A percentile compares a stretch with the other conserved stretches of the same genome.
Conservation (phyloP, 2,329 filamentous ascomycete species). For the Cladosporium sp. region DNA sequence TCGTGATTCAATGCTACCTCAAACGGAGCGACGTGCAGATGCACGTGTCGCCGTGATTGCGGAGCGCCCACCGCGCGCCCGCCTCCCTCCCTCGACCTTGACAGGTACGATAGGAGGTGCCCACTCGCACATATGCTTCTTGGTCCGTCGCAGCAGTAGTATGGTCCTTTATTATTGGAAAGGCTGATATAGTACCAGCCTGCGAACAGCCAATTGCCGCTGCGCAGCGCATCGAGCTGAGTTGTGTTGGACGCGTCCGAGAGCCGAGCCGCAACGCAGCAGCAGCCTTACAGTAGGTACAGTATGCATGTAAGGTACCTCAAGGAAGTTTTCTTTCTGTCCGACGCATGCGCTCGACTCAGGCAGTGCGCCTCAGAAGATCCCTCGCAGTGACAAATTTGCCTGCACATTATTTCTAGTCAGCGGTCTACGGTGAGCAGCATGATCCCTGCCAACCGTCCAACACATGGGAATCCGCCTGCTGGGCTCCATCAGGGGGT, state of each 20-base stretch:
- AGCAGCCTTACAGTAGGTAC: background rate
- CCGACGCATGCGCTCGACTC: too few species aligned
- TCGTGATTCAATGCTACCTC: conserved; percentile 9
- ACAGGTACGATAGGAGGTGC: background rate
- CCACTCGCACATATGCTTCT: conserved; percentile 1
- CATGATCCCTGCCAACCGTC: background rate
- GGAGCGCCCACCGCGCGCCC: background rate
- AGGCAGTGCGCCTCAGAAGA: too few species aligned
- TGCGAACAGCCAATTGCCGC: background rate
- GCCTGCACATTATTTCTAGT: too few species aligned
- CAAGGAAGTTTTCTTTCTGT: too few species aligned
- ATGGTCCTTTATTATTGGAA: background rate
- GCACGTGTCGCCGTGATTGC: conserved; percentile 3
- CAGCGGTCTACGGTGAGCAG: background rate
- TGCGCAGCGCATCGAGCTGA: background rate
- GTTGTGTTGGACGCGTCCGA: background rate
- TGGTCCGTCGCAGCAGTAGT: background rate
- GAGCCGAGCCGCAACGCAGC: background rate
- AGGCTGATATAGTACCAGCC: background rate
- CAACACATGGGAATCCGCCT: background rate
- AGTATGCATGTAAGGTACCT: background rate
- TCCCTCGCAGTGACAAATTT: too few species aligned
- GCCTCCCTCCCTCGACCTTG: background rate
- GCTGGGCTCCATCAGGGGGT: background rate
- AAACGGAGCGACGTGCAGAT: conserved; percentile 2